Conservation (phyloP, 2,329 filamentous ascomycete genomes). For the Pestalotiopsis sp. region DNA sequence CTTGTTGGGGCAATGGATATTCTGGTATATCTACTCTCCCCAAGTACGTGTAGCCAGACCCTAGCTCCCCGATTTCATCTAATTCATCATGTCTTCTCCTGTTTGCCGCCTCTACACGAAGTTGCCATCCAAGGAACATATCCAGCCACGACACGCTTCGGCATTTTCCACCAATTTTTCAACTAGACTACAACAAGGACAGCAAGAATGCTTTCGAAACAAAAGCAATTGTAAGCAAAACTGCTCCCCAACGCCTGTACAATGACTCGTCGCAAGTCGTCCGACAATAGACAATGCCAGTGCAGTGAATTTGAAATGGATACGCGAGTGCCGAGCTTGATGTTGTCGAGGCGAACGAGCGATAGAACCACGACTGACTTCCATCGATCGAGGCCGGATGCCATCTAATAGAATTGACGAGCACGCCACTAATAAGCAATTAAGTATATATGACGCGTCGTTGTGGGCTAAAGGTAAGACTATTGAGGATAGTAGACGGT, state of each 20-base stretch:
- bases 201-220: background rate
- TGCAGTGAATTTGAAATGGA: slow-evolving; percentile 5
- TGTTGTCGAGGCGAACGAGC: background rate
- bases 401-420: background rate
- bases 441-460: slow-evolving; percentile 14
- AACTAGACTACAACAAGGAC: background rate
- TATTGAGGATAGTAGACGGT: slow-evolving; percentile 66
- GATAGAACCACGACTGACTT: background rate
- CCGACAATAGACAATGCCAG: slow-evolving; percentile 4
- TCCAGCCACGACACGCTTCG: background rate
- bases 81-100: background rate
- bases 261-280: slow-evolving; percentile 7
- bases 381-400: background rate
- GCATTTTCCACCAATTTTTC: background rate
- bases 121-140: background rate
- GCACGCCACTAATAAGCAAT: background rate
- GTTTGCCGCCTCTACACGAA: background rate
- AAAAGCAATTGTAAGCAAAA: slow-evolving; percentile 14
- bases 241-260: slow-evolving; percentile 16
- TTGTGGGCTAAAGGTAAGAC: slow-evolving; percentile 17
- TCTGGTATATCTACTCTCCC: background rate
- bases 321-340: background rate
- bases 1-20: background rate
- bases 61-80: background rate
- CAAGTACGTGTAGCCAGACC: background rate